Percentiles rank a stretch among this genome's conserved stretches.
These are phyloP conservation scores for Nitzschia sp. DNA, from an alignment of 108 stramenopile genomes.

Conservation along the genomic window DNA sequence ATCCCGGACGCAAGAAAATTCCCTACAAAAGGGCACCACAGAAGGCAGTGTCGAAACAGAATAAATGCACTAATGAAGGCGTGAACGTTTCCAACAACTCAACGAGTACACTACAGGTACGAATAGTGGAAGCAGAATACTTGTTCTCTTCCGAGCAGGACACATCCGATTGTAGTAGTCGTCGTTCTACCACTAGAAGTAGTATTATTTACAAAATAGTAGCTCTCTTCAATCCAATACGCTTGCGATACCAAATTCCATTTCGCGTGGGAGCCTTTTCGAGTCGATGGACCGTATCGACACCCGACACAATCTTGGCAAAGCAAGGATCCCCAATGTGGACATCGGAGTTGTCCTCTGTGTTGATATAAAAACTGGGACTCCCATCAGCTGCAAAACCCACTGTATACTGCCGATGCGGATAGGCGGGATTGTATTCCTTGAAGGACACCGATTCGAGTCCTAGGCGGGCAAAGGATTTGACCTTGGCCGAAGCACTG, in stretches of 20 bases:
- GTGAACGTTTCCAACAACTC: too few species aligned
- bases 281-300: conserved; percentile 43
- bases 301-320: conserved; percentile 55
- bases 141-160: too few species aligned
- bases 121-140: too few species aligned
- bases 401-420: conserved; percentile 65
- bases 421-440: conserved; percentile 58
- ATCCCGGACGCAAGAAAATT: too few species aligned
- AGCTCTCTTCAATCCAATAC: conserved; percentile 37
- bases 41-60: too few species aligned
- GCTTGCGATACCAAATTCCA: conserved; percentile 34
- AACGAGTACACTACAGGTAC: too few species aligned
- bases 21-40: too few species aligned
- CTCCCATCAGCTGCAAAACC: conserved; percentile 75
- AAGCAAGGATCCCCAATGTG: conserved; percentile 78
- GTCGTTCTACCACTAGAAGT: not conserved
- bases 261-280: conserved; percentile 25
- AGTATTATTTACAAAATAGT: conserved; percentile 19
- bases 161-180: not conserved
- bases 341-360: conserved; percentile 64
- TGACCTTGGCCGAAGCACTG: conserved; percentile 22
- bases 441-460: conserved; percentile 54
- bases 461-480: conserved; percentile 34
- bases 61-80: too few species aligned
- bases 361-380: conserved; percentile 85